Evolutionary conservation across 805 yeast species (phyloP).

Genomic region (Myxozyma udenii): DNA sequence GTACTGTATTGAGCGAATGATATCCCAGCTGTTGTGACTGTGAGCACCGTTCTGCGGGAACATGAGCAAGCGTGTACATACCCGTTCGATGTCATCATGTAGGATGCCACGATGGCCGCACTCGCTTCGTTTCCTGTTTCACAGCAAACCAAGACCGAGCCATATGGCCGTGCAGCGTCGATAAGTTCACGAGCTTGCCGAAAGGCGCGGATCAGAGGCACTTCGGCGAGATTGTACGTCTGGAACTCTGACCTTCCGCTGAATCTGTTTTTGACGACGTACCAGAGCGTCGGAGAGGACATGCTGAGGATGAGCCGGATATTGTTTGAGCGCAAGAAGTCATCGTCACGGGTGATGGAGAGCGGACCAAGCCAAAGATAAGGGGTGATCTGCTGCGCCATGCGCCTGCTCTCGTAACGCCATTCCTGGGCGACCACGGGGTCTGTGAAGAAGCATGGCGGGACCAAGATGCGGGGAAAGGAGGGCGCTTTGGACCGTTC

Average conservation of each 20-base stretch:
- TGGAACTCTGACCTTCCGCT: constrained; percentile 7
- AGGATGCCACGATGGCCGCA: constrained; percentile 37
- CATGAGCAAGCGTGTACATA: constrained; percentile 2
- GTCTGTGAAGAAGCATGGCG: constrained; percentile 34
- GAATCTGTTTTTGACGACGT: constrained; percentile 11
- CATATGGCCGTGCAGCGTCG: constrained; percentile 6
- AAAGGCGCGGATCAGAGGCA: constrained; percentile 13
- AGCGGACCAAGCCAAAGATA: constrained; percentile 50
- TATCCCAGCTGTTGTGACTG: constrained; percentile 17
- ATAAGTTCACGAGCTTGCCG: constrained; percentile 13
- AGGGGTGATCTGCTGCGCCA: constrained; percentile 45
- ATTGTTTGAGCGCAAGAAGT: constrained; percentile 41
- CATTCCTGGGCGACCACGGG: constrained; percentile 33
- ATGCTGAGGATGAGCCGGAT: constrained; percentile 32
- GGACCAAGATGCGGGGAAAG: constrained; percentile 28
- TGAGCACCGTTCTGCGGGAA: background rate
- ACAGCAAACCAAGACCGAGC: constrained; percentile 34
- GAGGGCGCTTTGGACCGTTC: constrained; percentile 19
- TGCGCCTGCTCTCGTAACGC: constrained; percentile 37
- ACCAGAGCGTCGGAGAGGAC: constrained; percentile 17
- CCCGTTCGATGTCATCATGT: constrained; percentile 31
- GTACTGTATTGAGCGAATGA: constrained; percentile 33
- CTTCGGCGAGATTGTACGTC: constrained; percentile 7
- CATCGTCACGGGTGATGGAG: constrained; percentile 42
- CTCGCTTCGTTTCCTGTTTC: constrained; percentile 39